Evolutionary conservation across 2,329 filamentous ascomycete genomes (phyloP).

Genomic region (Graphilbum ipis-grandicollis): DNA sequence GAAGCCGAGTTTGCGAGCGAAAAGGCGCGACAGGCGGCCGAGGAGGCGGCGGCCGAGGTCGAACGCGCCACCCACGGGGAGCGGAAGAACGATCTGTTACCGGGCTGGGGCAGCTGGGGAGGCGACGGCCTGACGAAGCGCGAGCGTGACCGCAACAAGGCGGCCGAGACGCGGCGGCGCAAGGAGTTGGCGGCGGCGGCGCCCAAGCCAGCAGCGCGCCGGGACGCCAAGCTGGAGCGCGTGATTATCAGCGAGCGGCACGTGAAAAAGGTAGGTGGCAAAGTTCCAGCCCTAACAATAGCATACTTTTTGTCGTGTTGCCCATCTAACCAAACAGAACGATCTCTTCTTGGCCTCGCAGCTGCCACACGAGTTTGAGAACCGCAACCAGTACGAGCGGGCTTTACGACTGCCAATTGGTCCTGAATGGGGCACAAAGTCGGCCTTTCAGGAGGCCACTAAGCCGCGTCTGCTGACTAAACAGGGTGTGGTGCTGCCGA

Average conservation of each 20-base stretch:
- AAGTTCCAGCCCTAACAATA: too few relatives aligned
- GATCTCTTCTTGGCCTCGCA: slow-evolving; percentile 70
- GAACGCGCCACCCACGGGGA: slow-evolving; percentile 38
- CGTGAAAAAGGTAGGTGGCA: slow-evolving; percentile 66
- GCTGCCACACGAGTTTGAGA: slow-evolving; percentile 84
- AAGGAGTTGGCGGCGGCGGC: slow-evolving; percentile 50
- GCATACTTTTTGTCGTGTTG: background rate
- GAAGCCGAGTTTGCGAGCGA: slow-evolving; percentile 65
- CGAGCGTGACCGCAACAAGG: slow-evolving; percentile 43
- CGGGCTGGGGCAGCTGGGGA: slow-evolving; percentile 87
- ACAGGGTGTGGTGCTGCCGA: slow-evolving; percentile 74
- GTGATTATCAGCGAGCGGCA: slow-evolving; percentile 90
- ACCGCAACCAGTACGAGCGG: slow-evolving; percentile 73
- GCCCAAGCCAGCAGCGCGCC: slow-evolving; percentile 57
- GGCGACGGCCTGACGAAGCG: slow-evolving; percentile 65
- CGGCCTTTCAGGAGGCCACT: slow-evolving; percentile 74
- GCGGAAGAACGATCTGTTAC: slow-evolving; percentile 65
- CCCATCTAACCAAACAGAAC: slow-evolving; percentile 33
- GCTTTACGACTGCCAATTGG: slow-evolving; percentile 74
- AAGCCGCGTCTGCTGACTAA: slow-evolving; percentile 84
- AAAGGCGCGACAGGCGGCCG: slow-evolving; percentile 52
- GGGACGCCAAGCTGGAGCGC: slow-evolving; percentile 63
- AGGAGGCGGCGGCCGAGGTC: slow-evolving; percentile 73
- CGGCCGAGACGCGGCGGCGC: slow-evolving; percentile 33
- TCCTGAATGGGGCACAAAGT: slow-evolving; percentile 92